Evolutionary conservation across 2,329 filamentous ascomycete species (phyloP), one percentile per base, ranked within the genome.

Genomic region (Cladosporium sp.): DNA sequence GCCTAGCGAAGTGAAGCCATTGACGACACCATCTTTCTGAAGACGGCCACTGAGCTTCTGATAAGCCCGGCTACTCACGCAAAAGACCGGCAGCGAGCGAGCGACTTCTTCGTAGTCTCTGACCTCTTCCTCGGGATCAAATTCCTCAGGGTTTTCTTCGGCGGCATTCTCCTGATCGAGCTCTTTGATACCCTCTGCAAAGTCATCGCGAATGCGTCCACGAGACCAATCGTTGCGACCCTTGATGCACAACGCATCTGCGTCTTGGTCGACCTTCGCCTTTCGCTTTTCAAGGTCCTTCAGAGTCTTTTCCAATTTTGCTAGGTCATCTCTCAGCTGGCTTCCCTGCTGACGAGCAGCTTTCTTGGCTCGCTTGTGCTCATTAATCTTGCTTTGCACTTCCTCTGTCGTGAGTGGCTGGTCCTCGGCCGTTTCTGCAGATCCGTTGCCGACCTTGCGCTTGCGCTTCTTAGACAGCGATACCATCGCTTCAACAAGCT

Each of bases 51-150:
- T 78, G n/a, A 90, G 75, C 70, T 87, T 86, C 70, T 90, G 87
- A 64, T 88, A 90, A 0, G 84, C 87, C 54, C 84, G 79, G 57
- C 84, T 86, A 66, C 85, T 88, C 18, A 90, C 85, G 68, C 87
- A 90, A 71, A 89, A 91, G 1, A 90, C 87, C 0, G 87, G 84
- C 0, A 91, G 78, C 0, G 78, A 80, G 10, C 74, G 74, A 0
- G 85, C 86, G 8, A 89, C 81, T 52, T 85, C 75, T 0, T 85
- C 81, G 62, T 90, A 90, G 70, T 90, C 83, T 11, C 86, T 81
- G 2, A 79, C 54, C 7, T 87, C 83, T n/a, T 82, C 72, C 1
- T 85, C 81, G 0, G 85, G 85, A 68, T 88, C 77, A 69, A 87
- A 88, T 10, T 79, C 79, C 0, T 80, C 81, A 24, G 84, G 84